phyloP scores from a whole-genome alignment of 1,139 yeast species.

The Kodamaea plutei region DNA sequence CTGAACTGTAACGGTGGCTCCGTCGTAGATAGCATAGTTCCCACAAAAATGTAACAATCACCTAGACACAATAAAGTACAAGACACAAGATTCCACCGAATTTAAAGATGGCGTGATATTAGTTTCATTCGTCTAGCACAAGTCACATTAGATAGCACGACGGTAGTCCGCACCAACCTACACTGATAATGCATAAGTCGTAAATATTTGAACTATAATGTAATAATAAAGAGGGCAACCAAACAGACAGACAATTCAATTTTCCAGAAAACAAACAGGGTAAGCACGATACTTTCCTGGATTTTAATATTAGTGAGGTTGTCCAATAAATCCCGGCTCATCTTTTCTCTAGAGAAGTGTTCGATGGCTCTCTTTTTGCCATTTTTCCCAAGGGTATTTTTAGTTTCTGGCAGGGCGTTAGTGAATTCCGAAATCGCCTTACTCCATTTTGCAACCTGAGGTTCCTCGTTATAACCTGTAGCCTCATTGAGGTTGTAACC shows the following conservation, averaged over 20 bases:
- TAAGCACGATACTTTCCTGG: slow-evolving; percentile 3
- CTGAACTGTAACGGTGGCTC: too few relatives aligned
- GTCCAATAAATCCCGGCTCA: slow-evolving; percentile 50
- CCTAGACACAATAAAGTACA: too few relatives aligned
- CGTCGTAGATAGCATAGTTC: too few relatives aligned
- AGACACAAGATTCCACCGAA: too few relatives aligned
- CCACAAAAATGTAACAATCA: too few relatives aligned
- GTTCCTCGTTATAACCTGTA: slow-evolving; percentile 73
- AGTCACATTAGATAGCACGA: too few relatives aligned
- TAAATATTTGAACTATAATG: too few relatives aligned
- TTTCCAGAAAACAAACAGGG: slow-evolving; percentile 15
- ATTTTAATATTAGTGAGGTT: slow-evolving; percentile 16
- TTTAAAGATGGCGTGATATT: too few relatives aligned
- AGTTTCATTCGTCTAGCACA: too few relatives aligned
- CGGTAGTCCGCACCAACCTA: too few relatives aligned
- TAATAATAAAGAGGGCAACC: too few relatives aligned
- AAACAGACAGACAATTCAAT: slow-evolving; percentile 13
- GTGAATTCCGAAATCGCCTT: slow-evolving; percentile 45
- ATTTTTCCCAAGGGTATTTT: slow-evolving; percentile 37
- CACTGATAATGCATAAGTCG: too few relatives aligned
- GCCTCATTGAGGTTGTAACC: slow-evolving; percentile 38
- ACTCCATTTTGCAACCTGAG: slow-evolving; percentile 62
- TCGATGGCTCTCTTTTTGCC: slow-evolving; percentile 51
- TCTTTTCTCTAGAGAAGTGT: slow-evolving; percentile 56
- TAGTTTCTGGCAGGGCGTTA: slow-evolving; percentile 24